Evolutionary conservation across 371 early-diverging fungal species (phyloP).

Genomic region (Smittium culicis): DNA sequence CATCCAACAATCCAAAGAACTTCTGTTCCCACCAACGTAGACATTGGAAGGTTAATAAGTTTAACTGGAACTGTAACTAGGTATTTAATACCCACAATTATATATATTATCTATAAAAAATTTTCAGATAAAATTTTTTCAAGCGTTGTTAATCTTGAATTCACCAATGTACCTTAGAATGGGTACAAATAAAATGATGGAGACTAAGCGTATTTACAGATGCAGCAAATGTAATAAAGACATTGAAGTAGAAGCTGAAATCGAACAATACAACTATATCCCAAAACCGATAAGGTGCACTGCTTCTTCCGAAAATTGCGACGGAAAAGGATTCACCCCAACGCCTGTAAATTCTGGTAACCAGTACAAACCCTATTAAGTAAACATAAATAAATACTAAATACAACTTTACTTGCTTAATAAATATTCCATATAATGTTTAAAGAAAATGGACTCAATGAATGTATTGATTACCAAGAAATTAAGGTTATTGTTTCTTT

Average conservation of each 20-base stretch:
- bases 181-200: conserved; percentile 47
- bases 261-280: conserved; percentile 44
- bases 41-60: conserved; percentile 43
- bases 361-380: not conserved
- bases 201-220: conserved; percentile 30
- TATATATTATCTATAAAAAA: not conserved
- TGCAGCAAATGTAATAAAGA: conserved; percentile 37
- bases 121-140: not conserved
- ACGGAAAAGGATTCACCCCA: conserved; percentile 29
- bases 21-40: conserved; percentile 40
- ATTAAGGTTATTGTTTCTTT: conserved; percentile 25
- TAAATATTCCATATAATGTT: conserved; percentile 4
- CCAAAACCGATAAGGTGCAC: conserved; percentile 38
- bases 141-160: not conserved
- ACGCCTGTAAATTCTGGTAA: conserved; percentile 14
- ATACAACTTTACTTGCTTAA: not conserved
- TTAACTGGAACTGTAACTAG: conserved; percentile 48
- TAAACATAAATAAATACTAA: conserved; percentile 5
- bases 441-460: conserved; percentile 6
- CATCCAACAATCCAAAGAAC: conserved; percentile 13
- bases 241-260: conserved; percentile 39
- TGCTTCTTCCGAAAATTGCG: conserved; percentile 29
- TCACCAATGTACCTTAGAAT: conserved; percentile 25
- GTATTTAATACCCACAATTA: conserved; percentile 16
- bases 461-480: conserved; percentile 53